A percentile compares a stretch with the other conserved stretches of the same genome.
phyloP scores from a whole-genome alignment of 2,329 filamentous ascomycete species.

The Didymella lethalis region DNA sequence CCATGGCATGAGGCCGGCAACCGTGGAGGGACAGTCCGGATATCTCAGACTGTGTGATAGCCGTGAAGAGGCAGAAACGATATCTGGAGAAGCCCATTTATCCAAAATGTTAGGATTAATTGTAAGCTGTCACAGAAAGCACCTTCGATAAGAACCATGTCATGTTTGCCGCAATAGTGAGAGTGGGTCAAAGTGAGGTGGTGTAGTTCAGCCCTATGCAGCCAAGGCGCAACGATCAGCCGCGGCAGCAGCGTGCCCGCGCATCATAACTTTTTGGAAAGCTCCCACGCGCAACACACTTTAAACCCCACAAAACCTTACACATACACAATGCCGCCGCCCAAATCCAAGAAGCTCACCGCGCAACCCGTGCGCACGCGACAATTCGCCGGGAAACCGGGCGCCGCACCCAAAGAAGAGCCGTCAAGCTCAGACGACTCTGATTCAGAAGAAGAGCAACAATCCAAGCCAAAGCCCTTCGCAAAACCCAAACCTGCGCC shows the following conservation, averaged over 20 bases:
- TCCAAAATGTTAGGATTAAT: too few relatives aligned
- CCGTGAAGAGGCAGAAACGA: too few relatives aligned
- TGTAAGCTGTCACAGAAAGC: too few relatives aligned
- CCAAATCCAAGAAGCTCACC: conserved; percentile 78
- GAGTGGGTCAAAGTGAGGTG: not conserved
- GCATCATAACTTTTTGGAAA: conserved; percentile 17
- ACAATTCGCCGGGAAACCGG: conserved; percentile 84
- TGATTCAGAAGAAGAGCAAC: conserved; percentile 59
- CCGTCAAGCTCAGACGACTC: conserved; percentile 56
- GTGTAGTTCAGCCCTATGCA: conserved; percentile 12
- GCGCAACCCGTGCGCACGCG: conserved; percentile 84
- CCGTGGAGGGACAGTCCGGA: too few relatives aligned
- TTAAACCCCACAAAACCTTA: not conserved
- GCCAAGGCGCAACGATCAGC: conserved; percentile 16
- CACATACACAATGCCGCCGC: conserved; percentile 61
- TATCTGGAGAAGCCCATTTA: too few relatives aligned
- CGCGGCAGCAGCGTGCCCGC: conserved; percentile 6
- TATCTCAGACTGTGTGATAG: too few relatives aligned
- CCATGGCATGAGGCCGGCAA: too few relatives aligned
- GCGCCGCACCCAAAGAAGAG: conserved; percentile 53
- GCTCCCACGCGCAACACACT: conserved; percentile 5
- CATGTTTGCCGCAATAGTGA: too few relatives aligned
- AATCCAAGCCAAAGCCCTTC: conserved; percentile 54
- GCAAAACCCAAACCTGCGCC: conserved; percentile 51
- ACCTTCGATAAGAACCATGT: too few relatives aligned